These are phyloP conservation scores for Pyrenochaeta sp. DNA, from an alignment of 2,329 filamentous ascomycete species.

Conservation along the genomic window DNA sequence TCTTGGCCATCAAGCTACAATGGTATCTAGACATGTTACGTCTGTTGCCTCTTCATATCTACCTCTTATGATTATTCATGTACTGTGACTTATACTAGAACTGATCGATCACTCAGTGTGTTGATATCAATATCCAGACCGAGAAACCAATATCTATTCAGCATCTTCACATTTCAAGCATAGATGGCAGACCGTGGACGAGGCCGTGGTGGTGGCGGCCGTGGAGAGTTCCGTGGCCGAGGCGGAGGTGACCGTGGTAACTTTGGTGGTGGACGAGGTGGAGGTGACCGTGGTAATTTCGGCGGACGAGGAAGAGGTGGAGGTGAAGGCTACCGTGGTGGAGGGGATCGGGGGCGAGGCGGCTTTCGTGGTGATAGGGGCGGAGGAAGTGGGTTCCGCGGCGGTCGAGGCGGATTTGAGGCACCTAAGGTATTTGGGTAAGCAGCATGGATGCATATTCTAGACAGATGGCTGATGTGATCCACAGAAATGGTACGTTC, in stretches of 20 bases:
- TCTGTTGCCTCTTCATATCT: too few species aligned
- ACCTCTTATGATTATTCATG: not conserved
- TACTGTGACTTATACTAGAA: not conserved
- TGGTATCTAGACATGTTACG: too few species aligned
- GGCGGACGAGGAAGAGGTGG: conserved; percentile 21
- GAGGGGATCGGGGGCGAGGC: conserved; percentile 18
- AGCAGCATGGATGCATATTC: conserved; percentile 4
- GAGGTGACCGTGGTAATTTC: conserved; percentile 12
- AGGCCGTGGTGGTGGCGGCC: conserved; percentile 16
- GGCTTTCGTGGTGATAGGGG: conserved; percentile 18
- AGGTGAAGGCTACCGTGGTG: conserved; percentile 20
- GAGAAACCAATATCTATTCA: not conserved
- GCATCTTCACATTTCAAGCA: conserved; percentile 17
- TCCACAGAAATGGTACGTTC: conserved; percentile 35
- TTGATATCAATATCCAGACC: not conserved
- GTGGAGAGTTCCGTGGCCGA: conserved; percentile 8
- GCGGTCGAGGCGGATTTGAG: conserved; percentile 21
- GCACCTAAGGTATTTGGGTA: conserved; percentile 32
- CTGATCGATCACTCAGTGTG: not conserved
- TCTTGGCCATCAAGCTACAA: too few species aligned
- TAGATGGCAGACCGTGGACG: conserved; percentile 32
- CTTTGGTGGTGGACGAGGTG: conserved; percentile 26
- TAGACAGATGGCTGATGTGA: not conserved
- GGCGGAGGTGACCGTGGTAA: conserved; percentile 21
- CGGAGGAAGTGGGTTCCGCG: conserved; percentile 17